These are phyloP conservation scores for Larix kaempferi DNA, from an alignment of 75 land plant species.

Conservation along the genomic window DNA sequence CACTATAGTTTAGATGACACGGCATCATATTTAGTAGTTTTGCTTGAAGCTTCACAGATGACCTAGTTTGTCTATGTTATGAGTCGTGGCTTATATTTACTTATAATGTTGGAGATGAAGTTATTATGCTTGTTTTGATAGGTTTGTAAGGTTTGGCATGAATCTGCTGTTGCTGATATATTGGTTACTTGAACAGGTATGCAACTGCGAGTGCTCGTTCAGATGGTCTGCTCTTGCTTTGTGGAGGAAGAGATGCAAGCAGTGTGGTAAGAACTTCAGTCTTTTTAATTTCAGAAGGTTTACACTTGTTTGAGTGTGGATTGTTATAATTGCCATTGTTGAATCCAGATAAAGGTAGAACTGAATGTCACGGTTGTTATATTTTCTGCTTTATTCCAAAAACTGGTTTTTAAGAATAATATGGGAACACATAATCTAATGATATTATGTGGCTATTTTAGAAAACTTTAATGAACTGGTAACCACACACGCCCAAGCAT, in stretches of 20 bases:
- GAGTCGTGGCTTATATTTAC: not conserved
- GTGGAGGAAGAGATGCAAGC: conserved; percentile 93
- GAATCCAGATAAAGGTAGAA: not conserved
- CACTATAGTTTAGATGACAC: not conserved
- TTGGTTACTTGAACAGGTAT: conserved; percentile 46
- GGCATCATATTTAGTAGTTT: not conserved
- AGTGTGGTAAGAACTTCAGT: conserved; percentile 62
- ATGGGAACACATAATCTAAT: not conserved
- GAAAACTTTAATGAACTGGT: too few species aligned
- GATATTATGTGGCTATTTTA: too few species aligned
- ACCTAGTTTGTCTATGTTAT: not conserved
- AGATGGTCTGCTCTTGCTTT: conserved; percentile 89
- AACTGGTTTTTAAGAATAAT: not conserved
- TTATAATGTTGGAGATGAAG: not conserved
- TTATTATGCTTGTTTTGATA: not conserved
- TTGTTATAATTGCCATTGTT: not conserved
- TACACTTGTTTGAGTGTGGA: not conserved
- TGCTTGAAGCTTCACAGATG: not conserved
- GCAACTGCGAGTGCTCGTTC: conserved; percentile 95
- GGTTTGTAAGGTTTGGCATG: not conserved
- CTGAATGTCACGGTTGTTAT: not conserved
- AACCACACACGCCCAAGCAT: not conserved
- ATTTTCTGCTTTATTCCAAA: not conserved
- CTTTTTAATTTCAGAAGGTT: not conserved
- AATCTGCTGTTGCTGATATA: not conserved